These are phyloP conservation scores for Iodosphaeria phyllophila DNA, from an alignment of 2,329 filamentous ascomycete species.

Conservation along the genomic window DNA sequence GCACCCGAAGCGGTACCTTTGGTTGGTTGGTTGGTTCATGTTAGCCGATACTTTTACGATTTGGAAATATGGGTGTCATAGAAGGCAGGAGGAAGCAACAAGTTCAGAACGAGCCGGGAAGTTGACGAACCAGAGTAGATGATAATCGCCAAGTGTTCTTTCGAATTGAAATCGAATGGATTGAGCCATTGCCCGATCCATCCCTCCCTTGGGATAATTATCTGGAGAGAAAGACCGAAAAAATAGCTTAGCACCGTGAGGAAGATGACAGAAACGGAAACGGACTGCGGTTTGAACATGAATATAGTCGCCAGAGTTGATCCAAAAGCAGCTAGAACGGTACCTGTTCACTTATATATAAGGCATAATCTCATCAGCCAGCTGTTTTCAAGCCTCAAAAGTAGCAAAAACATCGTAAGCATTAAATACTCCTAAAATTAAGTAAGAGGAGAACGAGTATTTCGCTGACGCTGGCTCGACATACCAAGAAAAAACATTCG, in stretches of 20 bases:
- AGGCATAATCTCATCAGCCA: too few species aligned
- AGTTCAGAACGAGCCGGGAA: too few species aligned
- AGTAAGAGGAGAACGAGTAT: too few species aligned
- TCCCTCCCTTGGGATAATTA: constrained; percentile 16
- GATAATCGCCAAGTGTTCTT: constrained; percentile 15
- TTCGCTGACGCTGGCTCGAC: too few species aligned
- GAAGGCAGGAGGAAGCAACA: too few species aligned
- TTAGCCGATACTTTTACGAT: too few species aligned
- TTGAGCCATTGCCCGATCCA: constrained; percentile 13
- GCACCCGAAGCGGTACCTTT: constrained; percentile 15
- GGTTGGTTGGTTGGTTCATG: constrained; percentile 24
- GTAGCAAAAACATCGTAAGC: background rate
- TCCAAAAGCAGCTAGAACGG: constrained; percentile 16
- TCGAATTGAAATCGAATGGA: constrained; percentile 11
- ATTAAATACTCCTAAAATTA: background rate
- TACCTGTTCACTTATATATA: constrained; percentile 6
- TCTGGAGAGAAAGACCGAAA: constrained; percentile 19
- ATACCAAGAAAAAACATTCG: constrained; percentile 18
- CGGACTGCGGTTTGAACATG: constrained; percentile 26
- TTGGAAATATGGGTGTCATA: too few species aligned
- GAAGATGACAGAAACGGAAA: constrained; percentile 24
- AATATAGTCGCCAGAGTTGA: constrained; percentile 23
- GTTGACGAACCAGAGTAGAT: too few species aligned
- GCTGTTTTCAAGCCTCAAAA: too few species aligned
- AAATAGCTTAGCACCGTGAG: constrained; percentile 23